phyloP scores from a whole-genome alignment of 257 asterid genomes.

The Petunia secreta region DNA sequence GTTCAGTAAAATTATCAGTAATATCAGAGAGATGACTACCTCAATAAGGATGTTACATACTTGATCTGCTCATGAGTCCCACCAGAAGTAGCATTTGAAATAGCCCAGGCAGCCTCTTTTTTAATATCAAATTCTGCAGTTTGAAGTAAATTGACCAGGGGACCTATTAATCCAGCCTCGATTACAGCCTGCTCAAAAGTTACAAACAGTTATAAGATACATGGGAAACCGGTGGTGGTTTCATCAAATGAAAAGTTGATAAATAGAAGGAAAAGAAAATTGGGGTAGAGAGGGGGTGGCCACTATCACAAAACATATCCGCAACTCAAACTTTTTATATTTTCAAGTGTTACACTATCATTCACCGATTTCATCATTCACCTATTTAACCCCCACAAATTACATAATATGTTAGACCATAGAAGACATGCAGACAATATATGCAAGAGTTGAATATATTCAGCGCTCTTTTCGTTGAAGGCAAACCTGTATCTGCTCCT shows the following conservation, averaged over 20 bases:
- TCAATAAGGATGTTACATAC: conserved; percentile 38
- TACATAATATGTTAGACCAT: not conserved
- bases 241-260: not conserved
- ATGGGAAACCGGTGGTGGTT: not conserved
- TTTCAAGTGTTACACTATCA: not conserved
- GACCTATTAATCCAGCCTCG: conserved; percentile 77
- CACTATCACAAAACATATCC: not conserved
- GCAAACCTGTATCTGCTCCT: conserved; percentile 78
- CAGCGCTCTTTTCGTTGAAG: not conserved
- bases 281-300: not conserved
- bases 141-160: conserved; percentile 78
- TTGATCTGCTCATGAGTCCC: conserved; percentile 83
- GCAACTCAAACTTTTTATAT: not conserved
- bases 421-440: not conserved
- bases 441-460: not conserved
- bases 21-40: not conserved
- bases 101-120: conserved; percentile 98
- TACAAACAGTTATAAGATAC: not conserved
- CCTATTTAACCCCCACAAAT: conserved; percentile 21
- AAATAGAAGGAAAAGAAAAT: not conserved
- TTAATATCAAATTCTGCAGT: conserved; percentile 86
- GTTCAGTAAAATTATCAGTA: conserved; percentile 10
- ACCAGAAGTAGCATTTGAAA: conserved; percentile 95
- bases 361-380: not conserved
- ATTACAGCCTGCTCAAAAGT: conserved; percentile 68